Evolutionary conservation across 179 eudicot species (phyloP).

Genomic region (Heliamphora pulchella): DNA sequence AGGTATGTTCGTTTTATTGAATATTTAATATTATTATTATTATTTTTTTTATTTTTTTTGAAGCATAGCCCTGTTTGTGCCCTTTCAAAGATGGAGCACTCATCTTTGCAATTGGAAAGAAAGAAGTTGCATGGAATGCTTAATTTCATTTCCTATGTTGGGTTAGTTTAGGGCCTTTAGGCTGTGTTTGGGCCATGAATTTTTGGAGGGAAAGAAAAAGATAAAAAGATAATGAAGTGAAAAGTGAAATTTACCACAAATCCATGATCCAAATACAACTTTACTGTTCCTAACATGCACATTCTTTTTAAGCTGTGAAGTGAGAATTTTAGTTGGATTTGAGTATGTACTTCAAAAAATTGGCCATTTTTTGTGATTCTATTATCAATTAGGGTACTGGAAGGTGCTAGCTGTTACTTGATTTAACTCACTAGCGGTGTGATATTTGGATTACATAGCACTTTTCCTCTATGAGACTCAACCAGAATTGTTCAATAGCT

Average conservation of each 20-base stretch:
- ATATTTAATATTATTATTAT: too few relatives aligned
- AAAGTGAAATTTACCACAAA: too few relatives aligned
- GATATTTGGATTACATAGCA: not conserved
- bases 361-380: not conserved
- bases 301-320: not conserved
- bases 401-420: not conserved
- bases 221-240: too few relatives aligned
- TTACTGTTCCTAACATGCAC: not conserved
- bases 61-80: not conserved
- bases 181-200: too few relatives aligned
- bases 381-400: not conserved
- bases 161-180: too few relatives aligned
- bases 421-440: not conserved
- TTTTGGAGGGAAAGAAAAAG: too few relatives aligned
- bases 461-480: not conserved
- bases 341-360: not conserved
- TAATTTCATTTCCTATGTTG: not conserved
- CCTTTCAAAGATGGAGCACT: not conserved
- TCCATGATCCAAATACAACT: too few relatives aligned
- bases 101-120: not conserved
- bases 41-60: not conserved
- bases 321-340: not conserved
- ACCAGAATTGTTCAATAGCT: not conserved
- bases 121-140: not conserved
- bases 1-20: conserved; percentile 34